These are phyloP conservation scores for Calonectria pauciramosa DNA, from an alignment of 2,329 filamentous ascomycete species.

Conservation along the genomic window DNA sequence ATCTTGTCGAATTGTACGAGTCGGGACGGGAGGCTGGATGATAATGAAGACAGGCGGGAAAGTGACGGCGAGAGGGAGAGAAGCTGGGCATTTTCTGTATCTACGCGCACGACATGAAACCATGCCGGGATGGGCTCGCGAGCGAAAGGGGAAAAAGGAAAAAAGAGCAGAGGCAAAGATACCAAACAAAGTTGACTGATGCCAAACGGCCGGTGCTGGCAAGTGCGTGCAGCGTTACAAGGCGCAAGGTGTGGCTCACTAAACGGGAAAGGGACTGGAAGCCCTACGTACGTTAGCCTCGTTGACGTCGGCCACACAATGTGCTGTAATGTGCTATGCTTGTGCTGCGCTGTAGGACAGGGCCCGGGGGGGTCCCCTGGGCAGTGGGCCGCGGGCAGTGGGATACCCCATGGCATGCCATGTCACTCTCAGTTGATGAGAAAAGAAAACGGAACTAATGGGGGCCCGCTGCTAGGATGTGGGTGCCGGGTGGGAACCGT, in stretches of 20 bases:
- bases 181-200: slow-evolving; percentile 15
- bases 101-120: slow-evolving; percentile 3
- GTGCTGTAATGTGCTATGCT: neutral
- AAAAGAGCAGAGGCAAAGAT: slow-evolving; percentile 20
- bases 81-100: slow-evolving; percentile 7
- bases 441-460: slow-evolving; percentile 19
- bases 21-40: neutral
- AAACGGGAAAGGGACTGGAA: slow-evolving; percentile 25
- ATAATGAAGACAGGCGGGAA: neutral
- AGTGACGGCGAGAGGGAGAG: neutral
- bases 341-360: slow-evolving; percentile 13
- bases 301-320: slow-evolving; percentile 19
- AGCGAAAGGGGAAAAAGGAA: neutral
- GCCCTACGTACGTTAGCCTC: slow-evolving; percentile 27
- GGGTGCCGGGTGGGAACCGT: slow-evolving; percentile 19
- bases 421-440: slow-evolving; percentile 10
- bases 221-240: slow-evolving; percentile 4
- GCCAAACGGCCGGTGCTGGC: slow-evolving; percentile 6
- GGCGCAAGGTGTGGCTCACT: slow-evolving; percentile 23
- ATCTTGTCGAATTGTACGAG: slow-evolving; percentile 16
- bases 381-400: neutral
- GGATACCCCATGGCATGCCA: slow-evolving; percentile 11
- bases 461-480: slow-evolving; percentile 8
- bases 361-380: slow-evolving; percentile 6
- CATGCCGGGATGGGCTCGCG: neutral